Base-by-base conservation (phyloP, 2,329 filamentous ascomycete species). In the Trichothecium sympodiale region DNA sequence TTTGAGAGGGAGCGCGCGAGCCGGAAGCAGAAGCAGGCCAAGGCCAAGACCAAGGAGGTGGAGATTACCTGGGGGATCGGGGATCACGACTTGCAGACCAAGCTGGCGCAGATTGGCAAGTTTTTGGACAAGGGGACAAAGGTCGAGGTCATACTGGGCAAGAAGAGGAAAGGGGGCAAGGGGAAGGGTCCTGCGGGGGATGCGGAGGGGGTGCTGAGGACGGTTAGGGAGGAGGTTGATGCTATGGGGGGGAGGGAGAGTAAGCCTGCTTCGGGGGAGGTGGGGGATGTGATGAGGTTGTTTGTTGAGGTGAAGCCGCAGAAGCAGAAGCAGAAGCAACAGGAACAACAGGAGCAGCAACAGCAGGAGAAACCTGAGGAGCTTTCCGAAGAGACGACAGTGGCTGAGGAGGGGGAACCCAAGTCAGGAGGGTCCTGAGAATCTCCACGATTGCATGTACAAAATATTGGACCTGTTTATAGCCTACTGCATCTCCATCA, bases 51-150 rank as follows among this genome's bases (percentile, higher is more conserved):
- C 13, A 95, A 95, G 62, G 80, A 80, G 52, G 57, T 95, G n/a
- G 88, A 95, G 60, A 48, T 96, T 47, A 89, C 86, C 56, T 96
- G 88, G 88, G 78, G 80, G 25, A 93, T 94, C 49, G 40, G 39
- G 16, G 36, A 47, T 36, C 34, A 47, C 17, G 46, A 46, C 33
- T 40, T 50, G 20, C 37, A 43, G 10, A 41, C 41, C 8, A 40
- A 46, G 31, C 49, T 46, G 13, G 37, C 41, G 29, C 42, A 45
- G 30, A 50, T 53, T 33, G 49, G 60, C 41, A 67, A 62, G 36
- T 94, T 94, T 52, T 52, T 95, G 52, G 62, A 55, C 8, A 84
- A 85, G 55, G 87, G 87, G 1, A 70, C 73, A 53, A 77, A 69
- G 52, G 85, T 95, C 15, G 80, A 91, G 53, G 51, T 95, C 9